Percentiles rank a stretch among this genome's conserved stretches.
phyloP scores from a whole-genome alignment of 2,329 filamentous ascomycete genomes.

The Onygenales sp. region DNA sequence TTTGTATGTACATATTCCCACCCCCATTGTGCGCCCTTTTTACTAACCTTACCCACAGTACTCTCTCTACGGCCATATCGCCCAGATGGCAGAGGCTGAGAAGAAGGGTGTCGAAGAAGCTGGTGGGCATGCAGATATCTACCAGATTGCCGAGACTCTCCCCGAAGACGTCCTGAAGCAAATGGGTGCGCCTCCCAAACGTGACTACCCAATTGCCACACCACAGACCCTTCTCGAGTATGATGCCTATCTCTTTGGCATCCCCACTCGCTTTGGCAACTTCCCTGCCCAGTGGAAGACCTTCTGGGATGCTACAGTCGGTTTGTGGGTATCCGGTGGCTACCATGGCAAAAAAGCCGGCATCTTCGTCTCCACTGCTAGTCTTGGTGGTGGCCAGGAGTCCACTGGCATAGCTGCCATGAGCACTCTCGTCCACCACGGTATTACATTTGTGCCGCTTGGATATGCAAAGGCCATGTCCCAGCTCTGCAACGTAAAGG shows the following conservation, averaged over 20 bases:
- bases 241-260: constrained; percentile 85
- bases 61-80: constrained; percentile 89
- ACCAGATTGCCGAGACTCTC: constrained; percentile 85
- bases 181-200: constrained; percentile 81
- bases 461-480: constrained; percentile 77
- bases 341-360: constrained; percentile 85
- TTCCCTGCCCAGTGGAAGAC: constrained; percentile 92
- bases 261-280: constrained; percentile 94
- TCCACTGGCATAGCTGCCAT: constrained; percentile 70
- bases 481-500: constrained; percentile 58
- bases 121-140: constrained; percentile 72
- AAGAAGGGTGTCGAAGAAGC: constrained; percentile 81
- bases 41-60: constrained; percentile 48
- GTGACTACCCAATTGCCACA: constrained; percentile 55
- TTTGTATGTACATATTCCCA: constrained; percentile 51
- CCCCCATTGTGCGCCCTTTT: constrained; percentile 1
- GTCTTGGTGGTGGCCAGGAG: constrained; percentile 85
- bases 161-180: constrained; percentile 70
- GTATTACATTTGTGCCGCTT: constrained; percentile 91
- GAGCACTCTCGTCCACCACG: constrained; percentile 85
- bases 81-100: constrained; percentile 76
- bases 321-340: constrained; percentile 68
- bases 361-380: constrained; percentile 81
- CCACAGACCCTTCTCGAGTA: constrained; percentile 59
- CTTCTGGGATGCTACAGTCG: constrained; percentile 77